Evolutionary conservation across 768 basidiomycete species (phyloP).

Genomic region (Hortiboletus flavorubellus): DNA sequence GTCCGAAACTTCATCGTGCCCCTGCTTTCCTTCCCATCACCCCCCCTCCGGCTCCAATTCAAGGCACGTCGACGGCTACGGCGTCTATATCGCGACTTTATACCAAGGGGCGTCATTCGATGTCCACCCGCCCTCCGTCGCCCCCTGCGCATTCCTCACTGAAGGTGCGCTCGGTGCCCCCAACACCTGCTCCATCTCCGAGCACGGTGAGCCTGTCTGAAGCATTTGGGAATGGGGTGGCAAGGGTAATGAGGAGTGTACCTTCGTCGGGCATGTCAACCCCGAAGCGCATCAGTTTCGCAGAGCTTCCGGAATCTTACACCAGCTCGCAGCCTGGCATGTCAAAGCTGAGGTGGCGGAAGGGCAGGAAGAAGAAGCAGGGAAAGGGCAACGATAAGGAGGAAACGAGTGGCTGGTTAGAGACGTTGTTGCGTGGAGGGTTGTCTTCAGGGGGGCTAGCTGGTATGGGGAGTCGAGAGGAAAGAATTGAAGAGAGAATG

Average conservation of each 20-base stretch:
- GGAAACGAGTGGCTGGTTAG: constrained; percentile 26
- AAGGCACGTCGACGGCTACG: constrained; percentile 71
- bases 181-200: constrained; percentile 37
- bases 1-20: constrained; percentile 12
- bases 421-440: constrained; percentile 17
- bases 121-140: constrained; percentile 60
- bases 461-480: constrained; percentile 36
- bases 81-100: constrained; percentile 77
- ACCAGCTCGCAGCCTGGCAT: constrained; percentile 34
- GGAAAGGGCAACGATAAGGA: constrained; percentile 31
- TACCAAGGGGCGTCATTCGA: constrained; percentile 56
- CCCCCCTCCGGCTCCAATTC: constrained; percentile 47
- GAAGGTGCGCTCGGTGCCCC: constrained; percentile 37
- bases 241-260: constrained; percentile 34
- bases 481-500: constrained; percentile 52
- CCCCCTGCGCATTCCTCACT: constrained; percentile 54
- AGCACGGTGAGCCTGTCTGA: constrained; percentile 23
- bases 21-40: constrained; percentile 36
- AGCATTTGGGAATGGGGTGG: constrained; percentile 29
- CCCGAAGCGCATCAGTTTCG: constrained; percentile 78
- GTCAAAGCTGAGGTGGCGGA: constrained; percentile 35
- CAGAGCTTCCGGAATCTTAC: constrained; percentile 68
- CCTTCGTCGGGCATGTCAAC: constrained; percentile 53
- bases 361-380: constrained; percentile 33
- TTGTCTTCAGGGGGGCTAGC: constrained; percentile 23